Evolutionary conservation across 2,329 filamentous ascomycete species (phyloP), one percentile per base, ranked within the genome.

Genomic region (Metarhizium rileyi): DNA sequence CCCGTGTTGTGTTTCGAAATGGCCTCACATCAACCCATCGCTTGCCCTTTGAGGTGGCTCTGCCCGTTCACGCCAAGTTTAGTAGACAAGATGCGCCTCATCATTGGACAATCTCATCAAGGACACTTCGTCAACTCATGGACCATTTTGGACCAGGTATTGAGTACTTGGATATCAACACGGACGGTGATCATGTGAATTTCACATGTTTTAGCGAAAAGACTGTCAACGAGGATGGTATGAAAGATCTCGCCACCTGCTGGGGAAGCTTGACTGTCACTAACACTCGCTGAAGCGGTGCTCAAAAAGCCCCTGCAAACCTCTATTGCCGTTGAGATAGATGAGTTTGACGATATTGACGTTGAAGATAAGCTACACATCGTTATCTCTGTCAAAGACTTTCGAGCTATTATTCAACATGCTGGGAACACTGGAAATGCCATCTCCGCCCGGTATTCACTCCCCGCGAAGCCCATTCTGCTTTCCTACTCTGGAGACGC

Each of bases 201-300:
- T 87, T 91, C 58, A 87, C 86, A 25, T 90, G 86, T 61, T 90
- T 87, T 59, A 90, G 86, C 1, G 87, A 90, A 63, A 90, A 88
- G 67, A 80, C 85, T 8, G 76, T 82, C 50, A 84, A 82, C 57
- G 81, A 83, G 45, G 70, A 73, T 50, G 65, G 70, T 69, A 54
- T 12, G 65, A 60, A 42, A 7, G n/a, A 47, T 23, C 14, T 10
- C 20, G 4, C 23, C 22, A 8, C 12, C 16, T 10, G 22, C 22
- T 16, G 22, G 12, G 26, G 12, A 5, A 3, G n/a, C 18, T 14
- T 22, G 7, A 4, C 9, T 38, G 9, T 6, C 40, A 25, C 46
- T 44, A 20, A 49, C 46, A 12, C 52, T 9, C 23, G 18, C 48
- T 55, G 48, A 57, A 85, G 86, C 87, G 58, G 81, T 89, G 16